Evolutionary conservation across 2,329 filamentous ascomycete genomes (phyloP).

Genomic region (Fusarium fujikuroi): DNA sequence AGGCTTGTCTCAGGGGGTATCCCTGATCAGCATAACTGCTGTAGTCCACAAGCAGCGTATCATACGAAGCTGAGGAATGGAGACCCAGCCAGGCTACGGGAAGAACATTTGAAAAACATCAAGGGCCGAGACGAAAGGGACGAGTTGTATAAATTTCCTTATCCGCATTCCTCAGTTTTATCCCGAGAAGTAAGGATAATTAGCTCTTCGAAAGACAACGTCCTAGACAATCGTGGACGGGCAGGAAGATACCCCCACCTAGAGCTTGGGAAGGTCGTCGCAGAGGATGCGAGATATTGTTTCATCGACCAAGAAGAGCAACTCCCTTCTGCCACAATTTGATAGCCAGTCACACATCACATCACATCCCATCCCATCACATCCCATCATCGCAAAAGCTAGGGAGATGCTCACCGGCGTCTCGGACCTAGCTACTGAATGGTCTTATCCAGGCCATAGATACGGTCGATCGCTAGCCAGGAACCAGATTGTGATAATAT

Average conservation of each 20-base stretch:
- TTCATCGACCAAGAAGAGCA: constrained; percentile 26
- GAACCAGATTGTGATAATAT: constrained; percentile 19
- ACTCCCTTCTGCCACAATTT: constrained; percentile 6
- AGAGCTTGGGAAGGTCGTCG: constrained; percentile 7
- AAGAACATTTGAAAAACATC: constrained; percentile 1
- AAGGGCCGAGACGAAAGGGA: constrained; percentile 10
- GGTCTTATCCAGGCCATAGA: constrained; percentile 33
- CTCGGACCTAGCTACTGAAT: constrained; percentile 27
- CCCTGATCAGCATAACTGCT: constrained; percentile 32
- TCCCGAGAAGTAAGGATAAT: neutral
- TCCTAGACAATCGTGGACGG: constrained; percentile 1
- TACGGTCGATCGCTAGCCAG: constrained; percentile 28
- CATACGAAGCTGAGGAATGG: constrained; percentile 42
- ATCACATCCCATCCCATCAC: neutral
- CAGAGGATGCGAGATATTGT: constrained; percentile 24
- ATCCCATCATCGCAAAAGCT: neutral
- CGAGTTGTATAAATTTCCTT: constrained; percentile 3
- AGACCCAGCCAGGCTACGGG: constrained; percentile 13
- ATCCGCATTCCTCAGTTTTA: constrained; percentile 30
- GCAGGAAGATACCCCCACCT: constrained; percentile 16
- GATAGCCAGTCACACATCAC: constrained; percentile 5
- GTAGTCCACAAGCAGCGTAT: constrained; percentile 1
- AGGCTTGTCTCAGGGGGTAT: constrained; percentile 45
- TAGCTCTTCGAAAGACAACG: neutral
- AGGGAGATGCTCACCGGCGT: constrained; percentile 16